phyloP scores from a whole-genome alignment of 208 protist genomes.

The Leishmania tarentolae region DNA sequence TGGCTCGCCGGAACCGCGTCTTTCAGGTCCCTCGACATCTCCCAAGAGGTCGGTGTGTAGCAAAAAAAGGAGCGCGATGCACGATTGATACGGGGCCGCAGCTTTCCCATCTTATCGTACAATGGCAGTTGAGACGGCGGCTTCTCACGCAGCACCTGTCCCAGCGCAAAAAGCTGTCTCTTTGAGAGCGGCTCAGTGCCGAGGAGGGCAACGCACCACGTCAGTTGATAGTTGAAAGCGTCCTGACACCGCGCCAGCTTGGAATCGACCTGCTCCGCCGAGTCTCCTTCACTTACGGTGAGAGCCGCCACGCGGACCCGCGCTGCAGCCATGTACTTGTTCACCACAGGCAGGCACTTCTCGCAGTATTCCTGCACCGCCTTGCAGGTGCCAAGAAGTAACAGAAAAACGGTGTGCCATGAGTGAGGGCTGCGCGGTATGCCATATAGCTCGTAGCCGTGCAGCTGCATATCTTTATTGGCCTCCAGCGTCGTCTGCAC shows the following conservation, averaged over 20 bases:
- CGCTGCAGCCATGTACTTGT: constrained; percentile 56
- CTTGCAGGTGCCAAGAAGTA: constrained; percentile 51
- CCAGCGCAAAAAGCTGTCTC: constrained; percentile 41
- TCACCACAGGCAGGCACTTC: constrained; percentile 59
- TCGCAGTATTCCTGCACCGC: constrained; percentile 49
- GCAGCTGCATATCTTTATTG: constrained; percentile 50
- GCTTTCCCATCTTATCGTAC: constrained; percentile 52
- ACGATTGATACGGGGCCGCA: constrained; percentile 44
- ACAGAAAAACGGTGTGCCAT: constrained; percentile 78
- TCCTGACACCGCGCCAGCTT: constrained; percentile 76
- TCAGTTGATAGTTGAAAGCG: constrained; percentile 49
- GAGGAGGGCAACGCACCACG: constrained; percentile 74
- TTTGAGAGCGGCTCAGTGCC: constrained; percentile 33
- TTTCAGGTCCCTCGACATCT: constrained; percentile 9
- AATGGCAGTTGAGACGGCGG: constrained; percentile 39
- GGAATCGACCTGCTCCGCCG: constrained; percentile 43
- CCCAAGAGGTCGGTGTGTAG: constrained; percentile 46
- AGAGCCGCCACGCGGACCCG: constrained; percentile 76
- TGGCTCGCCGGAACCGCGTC: constrained; percentile 34
- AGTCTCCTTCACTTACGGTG: constrained; percentile 49
- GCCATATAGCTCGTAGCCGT: constrained; percentile 51
- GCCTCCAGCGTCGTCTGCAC: constrained; percentile 58
- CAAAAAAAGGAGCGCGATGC: constrained; percentile 51
- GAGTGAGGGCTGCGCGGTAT: constrained; percentile 36
- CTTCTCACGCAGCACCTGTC: constrained; percentile 36